A percentile compares a stretch with the other conserved stretches of the same genome.
These are phyloP conservation scores for Lactarius hengduanensis DNA, from an alignment of 768 basidiomycete genomes.

Conservation along the genomic window DNA sequence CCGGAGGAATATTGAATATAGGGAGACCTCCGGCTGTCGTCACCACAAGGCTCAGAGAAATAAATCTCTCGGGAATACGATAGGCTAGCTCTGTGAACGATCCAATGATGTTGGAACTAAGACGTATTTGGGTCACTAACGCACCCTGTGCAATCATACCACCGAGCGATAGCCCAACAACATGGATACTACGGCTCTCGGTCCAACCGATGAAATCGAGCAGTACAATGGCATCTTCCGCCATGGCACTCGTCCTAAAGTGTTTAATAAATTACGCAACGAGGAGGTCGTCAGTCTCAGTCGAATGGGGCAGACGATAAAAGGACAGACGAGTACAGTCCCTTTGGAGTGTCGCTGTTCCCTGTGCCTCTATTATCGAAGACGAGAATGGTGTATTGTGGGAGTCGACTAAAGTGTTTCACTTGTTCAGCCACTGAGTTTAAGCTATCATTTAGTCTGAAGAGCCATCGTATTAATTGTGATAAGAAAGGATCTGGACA, in stretches of 20 bases:
- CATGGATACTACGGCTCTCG: slow-evolving; percentile 54
- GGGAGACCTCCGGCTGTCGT: slow-evolving; percentile 64
- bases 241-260: slow-evolving; percentile 71
- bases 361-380: slow-evolving; percentile 89
- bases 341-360: slow-evolving; percentile 64
- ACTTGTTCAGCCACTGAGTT: slow-evolving; percentile 70
- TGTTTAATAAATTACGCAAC: background rate
- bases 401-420: slow-evolving; percentile 52
- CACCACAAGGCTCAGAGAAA: slow-evolving; percentile 63
- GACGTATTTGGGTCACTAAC: background rate
- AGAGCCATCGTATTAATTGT: background rate
- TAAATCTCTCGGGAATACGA: slow-evolving; percentile 63
- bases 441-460: slow-evolving; percentile 60
- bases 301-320: slow-evolving; percentile 14
- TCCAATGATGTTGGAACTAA: background rate
- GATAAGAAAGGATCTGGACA: background rate
- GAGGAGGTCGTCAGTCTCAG: background rate
- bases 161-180: slow-evolving; percentile 75
- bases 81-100: slow-evolving; percentile 57
- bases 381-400: slow-evolving; percentile 61
- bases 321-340: slow-evolving; percentile 67
- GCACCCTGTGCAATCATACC: slow-evolving; percentile 83
- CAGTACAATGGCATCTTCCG: slow-evolving; percentile 65
- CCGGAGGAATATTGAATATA: slow-evolving; percentile 65
- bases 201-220: slow-evolving; percentile 76